Percentiles rank a stretch among this genome's conserved stretches.
Conservation (phyloP, 179 eudicot genomes). For the Beta macrorhiza region DNA sequence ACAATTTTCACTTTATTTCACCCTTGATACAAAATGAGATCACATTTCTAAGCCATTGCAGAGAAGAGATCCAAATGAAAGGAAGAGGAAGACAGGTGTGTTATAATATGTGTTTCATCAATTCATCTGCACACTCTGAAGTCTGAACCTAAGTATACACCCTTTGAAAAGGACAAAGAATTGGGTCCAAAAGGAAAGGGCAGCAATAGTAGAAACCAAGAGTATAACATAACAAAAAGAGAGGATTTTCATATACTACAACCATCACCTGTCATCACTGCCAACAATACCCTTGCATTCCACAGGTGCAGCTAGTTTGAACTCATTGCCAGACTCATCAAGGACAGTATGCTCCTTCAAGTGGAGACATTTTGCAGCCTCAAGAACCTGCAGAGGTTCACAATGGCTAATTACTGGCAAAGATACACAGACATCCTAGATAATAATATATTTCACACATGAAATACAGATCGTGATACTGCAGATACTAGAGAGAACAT, state of each 20-base stretch:
- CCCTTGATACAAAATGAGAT: neutral
- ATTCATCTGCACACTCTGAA: neutral
- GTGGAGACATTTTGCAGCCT: conserved; percentile 92
- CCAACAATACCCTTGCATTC: conserved; percentile 99
- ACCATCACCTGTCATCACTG: conserved; percentile 87
- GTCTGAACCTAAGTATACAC: neutral
- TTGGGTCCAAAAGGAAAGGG: neutral
- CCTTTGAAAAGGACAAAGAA: neutral
- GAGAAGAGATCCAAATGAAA: neutral
- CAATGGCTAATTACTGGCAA: neutral
- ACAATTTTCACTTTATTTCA: neutral
- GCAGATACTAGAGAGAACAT: neutral
- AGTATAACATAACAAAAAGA: conserved; percentile 3
- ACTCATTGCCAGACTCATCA: conserved; percentile 87
- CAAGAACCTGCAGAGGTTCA: conserved; percentile 56
- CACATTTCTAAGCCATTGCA: neutral
- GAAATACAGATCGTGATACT: neutral
- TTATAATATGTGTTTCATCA: neutral
- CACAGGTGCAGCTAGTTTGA: conserved; percentile 94
- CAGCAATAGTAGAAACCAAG: neutral
- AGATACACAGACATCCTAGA: neutral
- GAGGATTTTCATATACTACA: neutral
- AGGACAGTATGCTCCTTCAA: conserved; percentile 88
- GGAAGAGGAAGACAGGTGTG: neutral
- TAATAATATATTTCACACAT: neutral